These are phyloP conservation scores for Acrodontium crateriforme DNA, from an alignment of 2,329 filamentous ascomycete genomes.

Conservation along the genomic window DNA sequence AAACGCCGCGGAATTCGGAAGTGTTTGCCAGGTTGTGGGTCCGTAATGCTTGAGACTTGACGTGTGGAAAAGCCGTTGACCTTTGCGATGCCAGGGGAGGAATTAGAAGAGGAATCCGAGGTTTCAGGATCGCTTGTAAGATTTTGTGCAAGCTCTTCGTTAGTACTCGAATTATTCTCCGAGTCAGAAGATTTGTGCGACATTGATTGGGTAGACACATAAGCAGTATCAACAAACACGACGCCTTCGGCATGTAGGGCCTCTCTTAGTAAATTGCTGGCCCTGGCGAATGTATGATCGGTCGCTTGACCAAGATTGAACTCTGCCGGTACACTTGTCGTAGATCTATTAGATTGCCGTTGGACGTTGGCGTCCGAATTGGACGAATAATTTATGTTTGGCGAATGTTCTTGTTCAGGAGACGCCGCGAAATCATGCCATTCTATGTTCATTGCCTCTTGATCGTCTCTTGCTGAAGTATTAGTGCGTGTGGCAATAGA, in stretches of 20 bases:
- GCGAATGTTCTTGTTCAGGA: too few species aligned
- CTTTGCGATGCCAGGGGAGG: neutral
- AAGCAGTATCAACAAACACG: conserved; percentile 21
- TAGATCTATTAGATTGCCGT: too few species aligned
- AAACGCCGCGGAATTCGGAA: conserved; percentile 2
- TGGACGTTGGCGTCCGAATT: too few species aligned
- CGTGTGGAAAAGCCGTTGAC: neutral
- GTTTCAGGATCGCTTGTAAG: too few species aligned
- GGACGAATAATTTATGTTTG: neutral
- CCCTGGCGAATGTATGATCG: conserved; percentile 28
- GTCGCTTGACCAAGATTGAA: neutral
- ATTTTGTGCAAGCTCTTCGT: neutral
- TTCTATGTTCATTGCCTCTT: neutral
- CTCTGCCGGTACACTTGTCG: neutral
- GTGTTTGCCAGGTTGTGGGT: conserved; percentile 21
- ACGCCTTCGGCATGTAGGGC: conserved; percentile 34
- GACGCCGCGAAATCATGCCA: neutral
- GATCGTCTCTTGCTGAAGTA: neutral
- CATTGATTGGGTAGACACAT: neutral
- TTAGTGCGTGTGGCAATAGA: too few species aligned
- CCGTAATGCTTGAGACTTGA: neutral
- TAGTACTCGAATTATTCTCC: too few species aligned
- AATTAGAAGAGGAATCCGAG: neutral
- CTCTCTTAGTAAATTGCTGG: conserved; percentile 34
- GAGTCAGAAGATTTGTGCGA: neutral